Base-by-base conservation (phyloP, 1,284 basidiomycete genomes). In the Papiliotrema fonsecae region DNA sequence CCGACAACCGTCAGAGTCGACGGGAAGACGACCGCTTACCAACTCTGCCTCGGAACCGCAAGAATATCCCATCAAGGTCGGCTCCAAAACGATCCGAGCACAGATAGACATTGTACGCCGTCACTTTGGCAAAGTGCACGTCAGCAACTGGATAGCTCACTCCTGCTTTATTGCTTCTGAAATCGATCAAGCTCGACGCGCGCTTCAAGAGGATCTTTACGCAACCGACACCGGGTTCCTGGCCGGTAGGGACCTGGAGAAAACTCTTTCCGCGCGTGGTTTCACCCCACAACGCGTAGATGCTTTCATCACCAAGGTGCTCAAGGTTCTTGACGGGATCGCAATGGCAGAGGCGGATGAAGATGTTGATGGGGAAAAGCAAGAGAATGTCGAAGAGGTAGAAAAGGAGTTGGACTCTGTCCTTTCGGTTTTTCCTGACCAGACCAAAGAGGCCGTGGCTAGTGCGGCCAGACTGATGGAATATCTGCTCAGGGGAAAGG, bases 311-410 rank as follows among this genome's bases (percentile, higher is more conserved):
- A 57, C 45, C 31, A 70, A 70, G 51, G 69, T 70, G 3, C 59
- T 72, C 27, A 65, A 65, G 39, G 68, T 72, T 14, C 54, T 72
- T 4, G 70, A 72, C 48, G 67, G 67, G 2, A 72, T 72, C 13
- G 68, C 67, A 6, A 50, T 58, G 14, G 70, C 64, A 4, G 70
- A 72, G 43, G 63, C 63, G 45, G 50, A 51, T 4, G 57, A 58
- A 32, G 30, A 46, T 13, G 49, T 37, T n/a, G 28, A 38, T 13
- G 34, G 32, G n/a, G 50, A 47, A n/a, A 39, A 45, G n/a, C 52
- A 43, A 4, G 36, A 52, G 11, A 54, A 51, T 25, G 32, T 51
- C 4, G 53, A 50, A 24, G 41, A 45, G 13, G 40, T 66, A 37
- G 47, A 61, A 38, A 35, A 49, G 9, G 60, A 65, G 47, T 54